Evolutionary conservation across 768 basidiomycete genomes (phyloP).

Genomic region (Trametes gibbosa): DNA sequence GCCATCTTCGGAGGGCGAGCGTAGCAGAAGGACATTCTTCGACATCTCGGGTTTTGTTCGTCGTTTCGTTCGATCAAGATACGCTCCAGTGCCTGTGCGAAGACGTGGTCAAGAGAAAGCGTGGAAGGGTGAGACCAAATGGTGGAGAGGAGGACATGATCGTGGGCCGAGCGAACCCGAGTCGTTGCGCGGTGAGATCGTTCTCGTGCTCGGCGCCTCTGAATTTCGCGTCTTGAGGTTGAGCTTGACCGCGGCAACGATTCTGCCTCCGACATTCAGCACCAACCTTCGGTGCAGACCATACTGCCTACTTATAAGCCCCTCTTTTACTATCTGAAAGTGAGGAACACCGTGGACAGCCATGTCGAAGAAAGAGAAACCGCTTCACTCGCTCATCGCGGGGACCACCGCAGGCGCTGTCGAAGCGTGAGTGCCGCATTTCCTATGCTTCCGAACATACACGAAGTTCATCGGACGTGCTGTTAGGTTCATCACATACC

Average conservation of each 20-base stretch:
- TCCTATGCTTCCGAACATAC: too few species aligned
- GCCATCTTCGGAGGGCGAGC: slow-evolving; percentile 33
- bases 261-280: background rate
- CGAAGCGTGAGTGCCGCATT: slow-evolving; percentile 66
- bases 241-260: background rate
- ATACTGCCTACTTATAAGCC: background rate
- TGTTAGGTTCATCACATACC: slow-evolving; percentile 76
- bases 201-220: background rate
- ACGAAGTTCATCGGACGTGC: background rate
- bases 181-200: slow-evolving; percentile 11
- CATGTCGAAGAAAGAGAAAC: slow-evolving; percentile 71
- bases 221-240: background rate
- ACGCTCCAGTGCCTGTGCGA: background rate
- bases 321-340: background rate
- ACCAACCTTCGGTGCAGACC: background rate
- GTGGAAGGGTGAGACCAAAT: background rate
- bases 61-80: background rate
- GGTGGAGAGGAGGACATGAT: slow-evolving; percentile 1
- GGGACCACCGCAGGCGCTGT: slow-evolving; percentile 91
- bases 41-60: background rate
- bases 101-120: background rate
- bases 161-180: slow-evolving; percentile 1
- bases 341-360: background rate
- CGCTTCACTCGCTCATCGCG: slow-evolving; percentile 82
- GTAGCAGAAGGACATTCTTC: slow-evolving; percentile 41